Evolutionary conservation across 1,284 basidiomycete species (phyloP), one percentile per base, ranked within the genome.

Genomic region (Xerocomus minutiporus): DNA sequence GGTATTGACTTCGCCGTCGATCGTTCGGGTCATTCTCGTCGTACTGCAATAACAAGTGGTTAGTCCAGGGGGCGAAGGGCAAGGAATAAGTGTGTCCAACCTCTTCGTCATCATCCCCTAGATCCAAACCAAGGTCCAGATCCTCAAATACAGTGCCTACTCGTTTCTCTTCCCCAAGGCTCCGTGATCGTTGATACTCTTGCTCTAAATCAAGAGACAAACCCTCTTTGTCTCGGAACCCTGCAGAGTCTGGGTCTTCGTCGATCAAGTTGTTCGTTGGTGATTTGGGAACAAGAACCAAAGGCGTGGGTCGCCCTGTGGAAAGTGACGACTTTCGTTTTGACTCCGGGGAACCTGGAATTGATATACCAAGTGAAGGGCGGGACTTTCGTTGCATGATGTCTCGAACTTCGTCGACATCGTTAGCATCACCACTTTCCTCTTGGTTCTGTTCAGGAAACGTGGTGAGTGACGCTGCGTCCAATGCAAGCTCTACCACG

Each of bases 91-190:
- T 17, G 36, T 31, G 34, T 32, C 55, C 42, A 47, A 65, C 61
- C 58, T 58, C 64, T 56, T 62, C 59, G 29, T 66, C 58, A 52
- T 57, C 53, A 48, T 57, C 41, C 71, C 77, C 73, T 44, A 82
- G 73, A 47, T 83, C 82, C 58, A 88, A 71, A 12, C 84, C 84
- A 38, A 88, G 73, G 60, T 88, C 83, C 50, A 88, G 69, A 55
- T 86, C 83, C 51, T 87, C 86, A 63, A 81, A 89, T 51, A 88
- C 73, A n/a, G 77, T 79, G 12, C 83, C 85, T 15, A 73, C 78
- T 43, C 86, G 73, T 68, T 84, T 86, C 56, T 82, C 46, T 50
- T 83, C 82, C 23, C 71, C 64, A 15, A 76, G 77, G 59, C 74
- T 82, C 49, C 76, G 72, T 35, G 72, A 64, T 44, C 70, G 69